Conservation (phyloP, 306 rosid species). For the Medicago truncatula region MtrunA17r5.0-ANR NC_053044.1:32309501-32310000, state of each 20-base stretch:
- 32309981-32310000: constrained; percentile 97
- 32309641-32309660: constrained; percentile 44
- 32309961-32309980: constrained; percentile 48
- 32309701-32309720: constrained; percentile 54
- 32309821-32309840: constrained; percentile 94
- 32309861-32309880: constrained; percentile 92
- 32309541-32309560: constrained; percentile 97
- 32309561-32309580: constrained; percentile 97
- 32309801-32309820: constrained; percentile 92
- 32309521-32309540: constrained; percentile 95
- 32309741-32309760: constrained; percentile 92
- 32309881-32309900: constrained; percentile 59
- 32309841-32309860: constrained; percentile 86
- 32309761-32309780: constrained; percentile 98
- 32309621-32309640: constrained; percentile 98
- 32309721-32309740: constrained; percentile 87
- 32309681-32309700: constrained; percentile 26
- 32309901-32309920: constrained; percentile 29
- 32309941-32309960: constrained; percentile 7
- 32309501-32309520: constrained; percentile 70
- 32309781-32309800: constrained; percentile 97
- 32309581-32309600: constrained; percentile 86
- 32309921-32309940: constrained; percentile 15
- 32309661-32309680: constrained; percentile 32
- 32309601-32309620: constrained; percentile 85